Base-by-base conservation (phyloP, 495 filamentous ascomycete genomes). In the Podospora sp. region DNA sequence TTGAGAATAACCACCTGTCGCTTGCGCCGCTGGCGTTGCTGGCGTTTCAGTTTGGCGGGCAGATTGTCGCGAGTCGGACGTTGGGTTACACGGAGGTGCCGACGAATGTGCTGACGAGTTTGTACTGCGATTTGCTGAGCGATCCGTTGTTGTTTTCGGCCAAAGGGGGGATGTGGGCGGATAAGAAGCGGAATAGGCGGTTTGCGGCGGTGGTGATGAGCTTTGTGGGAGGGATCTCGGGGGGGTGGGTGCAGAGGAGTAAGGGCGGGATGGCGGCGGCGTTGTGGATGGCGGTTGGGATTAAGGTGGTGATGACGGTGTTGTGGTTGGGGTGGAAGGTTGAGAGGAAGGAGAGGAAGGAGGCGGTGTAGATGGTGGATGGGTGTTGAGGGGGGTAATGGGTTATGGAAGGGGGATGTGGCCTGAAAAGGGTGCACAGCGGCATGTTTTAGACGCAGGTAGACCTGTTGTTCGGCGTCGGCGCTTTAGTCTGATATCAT, bases 31-130 rank as follows among this genome's bases (percentile, higher is more conserved):
- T 92, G 29, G 88, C 80, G 0, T 77, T 92, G 33, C 76, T 93
- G 63, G 88, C 88, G 2, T 90, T 92, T 74, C 90, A 92, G 74
- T 87, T 85, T 35, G 88, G 87, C 16, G 89, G 89, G 0, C 87
- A 89, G 71, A 91, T 92, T 69, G 85, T 88, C 6, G 85, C 85
- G 61, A 87, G 82, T 68, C 81, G 91, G 6, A 73, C 86, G 14
- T 75, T 93, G 55, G 87, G 87, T 0, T 86, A 87, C 68, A 84
- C 84, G 65, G 90, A 92, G 75, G 84, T 93, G 50, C 90, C 91
- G 14, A 90, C 88, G 1, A 89, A 89, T 29, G 91, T 93, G 12
- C 75, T 92, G 70, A 92, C 90, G 5, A 89, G 84, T 63, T 81
- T 91, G 22, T 87, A 92, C 66, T 90, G 87, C 70, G 90, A 91